Evolutionary conservation across 140 eudicot species (phyloP).

Genomic region (Cichorium intybus): DNA sequence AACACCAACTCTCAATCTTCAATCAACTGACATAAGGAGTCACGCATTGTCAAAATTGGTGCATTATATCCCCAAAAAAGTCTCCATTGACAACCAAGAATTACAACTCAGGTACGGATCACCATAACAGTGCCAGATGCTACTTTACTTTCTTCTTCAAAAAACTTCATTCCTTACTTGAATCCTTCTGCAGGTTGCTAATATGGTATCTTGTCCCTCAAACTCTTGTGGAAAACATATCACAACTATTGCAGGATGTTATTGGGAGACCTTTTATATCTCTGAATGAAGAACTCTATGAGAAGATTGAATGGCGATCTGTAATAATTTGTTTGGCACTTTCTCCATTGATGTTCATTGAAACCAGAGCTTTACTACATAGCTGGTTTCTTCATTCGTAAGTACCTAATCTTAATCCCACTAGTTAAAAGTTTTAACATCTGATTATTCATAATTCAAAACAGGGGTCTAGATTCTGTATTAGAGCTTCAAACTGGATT

Average conservation of each 20-base stretch:
- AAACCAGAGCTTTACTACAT: slow-evolving; percentile 62
- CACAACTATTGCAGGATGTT: slow-evolving; percentile 50
- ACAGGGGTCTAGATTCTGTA: slow-evolving; percentile 74
- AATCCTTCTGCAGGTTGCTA: slow-evolving; percentile 48
- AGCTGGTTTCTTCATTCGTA: slow-evolving; percentile 72
- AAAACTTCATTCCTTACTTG: not conserved
- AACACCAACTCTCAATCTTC: slow-evolving; percentile 30
- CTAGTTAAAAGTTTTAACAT: slow-evolving; percentile 9
- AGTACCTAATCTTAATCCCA: slow-evolving; percentile 21
- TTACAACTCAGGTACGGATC: slow-evolving; percentile 54
- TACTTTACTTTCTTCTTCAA: not conserved
- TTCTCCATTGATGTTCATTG: slow-evolving; percentile 64
- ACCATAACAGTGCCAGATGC: not conserved
- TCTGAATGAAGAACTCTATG: slow-evolving; percentile 43
- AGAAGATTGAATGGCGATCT: slow-evolving; percentile 63
- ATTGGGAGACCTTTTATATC: slow-evolving; percentile 52
- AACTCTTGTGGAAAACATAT: slow-evolving; percentile 47
- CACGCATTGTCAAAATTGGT: slow-evolving; percentile 34
- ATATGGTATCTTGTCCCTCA: slow-evolving; percentile 69
- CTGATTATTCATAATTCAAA: slow-evolving; percentile 35
- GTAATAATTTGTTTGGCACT: slow-evolving; percentile 50
- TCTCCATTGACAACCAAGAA: slow-evolving; percentile 29
- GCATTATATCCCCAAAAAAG: slow-evolving; percentile 33
- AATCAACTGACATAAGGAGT: slow-evolving; percentile 22
- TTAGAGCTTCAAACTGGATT: slow-evolving; percentile 51